Base-by-base conservation (phyloP, 2,329 filamentous ascomycete genomes). In the Claviceps arundinis region DNA sequence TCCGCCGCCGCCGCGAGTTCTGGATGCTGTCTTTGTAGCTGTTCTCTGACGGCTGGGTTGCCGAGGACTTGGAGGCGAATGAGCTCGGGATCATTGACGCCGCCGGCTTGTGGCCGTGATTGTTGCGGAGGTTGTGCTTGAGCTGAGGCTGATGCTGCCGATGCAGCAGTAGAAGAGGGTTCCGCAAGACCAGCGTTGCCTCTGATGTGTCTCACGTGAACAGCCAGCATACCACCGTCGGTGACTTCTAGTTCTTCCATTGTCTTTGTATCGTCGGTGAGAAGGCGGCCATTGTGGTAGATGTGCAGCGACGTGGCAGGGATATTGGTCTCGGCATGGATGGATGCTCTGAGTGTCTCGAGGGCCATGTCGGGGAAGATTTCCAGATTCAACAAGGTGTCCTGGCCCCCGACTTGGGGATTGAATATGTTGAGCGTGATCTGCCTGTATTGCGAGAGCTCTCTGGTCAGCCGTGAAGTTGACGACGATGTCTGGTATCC, bases 191-290 rank as follows among this genome's bases (percentile, higher is more conserved):
- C 45, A 38, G 71, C 71, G 61, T 64, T 74, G 57, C 73, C 74
- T 58, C 71, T 71, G 70, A 75, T 77, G 59, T 81, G 76, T 55
- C 80, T 70, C 55, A 95, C 84, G 64, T 95, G 86, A 59, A 97
- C 78, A 34, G 87, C 89, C 57, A 98, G 73, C 87, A 98, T 90
- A 63, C 96, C 93, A 52, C 89, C 89, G 69, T 97, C 88, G 48
- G 75, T 80, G 60, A 98, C 85, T 43, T 85, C 79, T 37, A 90
- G 78, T 61, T 91, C 78, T 59, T 89, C 81, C 63, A 98, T 78
- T 3, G 89, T 95, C 67, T 89, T 85, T 54, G 77, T 70, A 61
- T 90, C 84, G 68, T 89, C 84, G 58, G 74, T 77, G 52, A 98
- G 81, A 43, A 90, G 79, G 58, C 81, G 80, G 58, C 91, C 93